Base-by-base conservation (phyloP, 768 basidiomycete species). In the Tylopilus subfusipes region DNA sequence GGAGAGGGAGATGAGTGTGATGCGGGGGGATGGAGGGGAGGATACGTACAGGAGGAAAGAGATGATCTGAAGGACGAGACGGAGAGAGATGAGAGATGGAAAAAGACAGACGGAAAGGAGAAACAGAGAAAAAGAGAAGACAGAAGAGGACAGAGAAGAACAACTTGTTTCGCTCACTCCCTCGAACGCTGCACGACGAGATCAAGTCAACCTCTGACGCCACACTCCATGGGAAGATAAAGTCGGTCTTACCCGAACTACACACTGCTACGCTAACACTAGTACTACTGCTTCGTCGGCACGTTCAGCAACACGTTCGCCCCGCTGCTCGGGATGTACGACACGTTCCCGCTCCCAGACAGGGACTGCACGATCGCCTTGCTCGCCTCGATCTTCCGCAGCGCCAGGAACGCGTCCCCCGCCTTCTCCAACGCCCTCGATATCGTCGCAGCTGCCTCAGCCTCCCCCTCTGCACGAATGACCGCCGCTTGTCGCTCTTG, bases 401-500 rank as follows among this genome's bases (percentile, higher is more conserved):
- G 83, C 55, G 91, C 85, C 48, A 99, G 85, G 73, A 99, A 96
- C 30, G 92, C 95, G 64, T 97, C 95, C 10, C 96, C 96, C 2
- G 97, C 96, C 76, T 86, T 90, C 66, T 91, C 89, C 67, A 99
- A 75, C 22, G 97, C 90, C 55, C 77, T 80, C 18, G 93, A 95
- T 66, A 99, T 96, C 50, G 93, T 96, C 56, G 84, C 75, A 2
- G 97, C 97, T 5, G 97, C 97, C 74, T 98, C 95, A 2, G 96
- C 97, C 76, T 99, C 96, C 50, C 97, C 97, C 71, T 99, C 96
- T 1, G 97, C 97, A 43, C 97, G 85, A 53, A 99, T 98, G 55
- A 99, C 95, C 1, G 94, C 90, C 0, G 97, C 97, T 77, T 98
- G 95, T 56, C 95, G 85, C 71, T 99, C 97, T 87, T 99, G 97